phyloP scores from a whole-genome alignment of 2,329 filamentous ascomycete genomes.

The Myrmaecium sp. region DNA sequence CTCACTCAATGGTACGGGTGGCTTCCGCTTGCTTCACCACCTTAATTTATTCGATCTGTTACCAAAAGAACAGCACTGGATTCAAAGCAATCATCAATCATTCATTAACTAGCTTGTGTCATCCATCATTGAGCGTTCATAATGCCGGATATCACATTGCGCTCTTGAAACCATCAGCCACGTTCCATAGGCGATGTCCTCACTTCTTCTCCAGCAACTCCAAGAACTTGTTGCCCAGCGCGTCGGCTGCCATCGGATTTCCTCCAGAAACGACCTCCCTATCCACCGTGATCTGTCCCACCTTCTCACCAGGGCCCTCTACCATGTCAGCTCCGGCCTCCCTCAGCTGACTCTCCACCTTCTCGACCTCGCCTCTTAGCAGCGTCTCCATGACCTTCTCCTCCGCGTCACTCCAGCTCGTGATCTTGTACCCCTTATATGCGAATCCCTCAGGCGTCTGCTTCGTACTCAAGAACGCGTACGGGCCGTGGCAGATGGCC shows the following conservation, averaged over 20 bases:
- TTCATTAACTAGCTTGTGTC: too few relatives aligned
- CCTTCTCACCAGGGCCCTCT: conserved; percentile 21
- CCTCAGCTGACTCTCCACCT: conserved; percentile 22
- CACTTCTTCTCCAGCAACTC: conserved; percentile 16
- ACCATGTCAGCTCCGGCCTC: conserved; percentile 28
- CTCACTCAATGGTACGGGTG: too few relatives aligned
- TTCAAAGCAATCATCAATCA: too few relatives aligned
- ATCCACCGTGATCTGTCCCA: conserved; percentile 26
- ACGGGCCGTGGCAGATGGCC: conserved; percentile 30
- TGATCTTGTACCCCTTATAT: conserved; percentile 30
- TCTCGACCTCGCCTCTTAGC: conserved; percentile 25
- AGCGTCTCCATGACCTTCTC: conserved; percentile 30
- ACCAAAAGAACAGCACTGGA: too few relatives aligned
- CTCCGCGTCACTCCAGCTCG: conserved; percentile 28
- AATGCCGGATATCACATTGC: too few relatives aligned
- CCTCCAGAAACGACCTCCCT: conserved; percentile 21
- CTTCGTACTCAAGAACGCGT: conserved; percentile 27
- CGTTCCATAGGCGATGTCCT: too few relatives aligned
- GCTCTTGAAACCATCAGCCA: too few relatives aligned
- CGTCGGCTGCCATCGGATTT: conserved; percentile 17
- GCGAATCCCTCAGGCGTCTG: conserved; percentile 20
- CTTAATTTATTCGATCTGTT: too few relatives aligned
- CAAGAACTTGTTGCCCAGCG: conserved; percentile 16
- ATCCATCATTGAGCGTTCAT: too few relatives aligned
- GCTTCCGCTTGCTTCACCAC: too few relatives aligned